phyloP scores from a whole-genome alignment of 768 basidiomycete species.

The Tylopilus vinaceipallidus region DNA sequence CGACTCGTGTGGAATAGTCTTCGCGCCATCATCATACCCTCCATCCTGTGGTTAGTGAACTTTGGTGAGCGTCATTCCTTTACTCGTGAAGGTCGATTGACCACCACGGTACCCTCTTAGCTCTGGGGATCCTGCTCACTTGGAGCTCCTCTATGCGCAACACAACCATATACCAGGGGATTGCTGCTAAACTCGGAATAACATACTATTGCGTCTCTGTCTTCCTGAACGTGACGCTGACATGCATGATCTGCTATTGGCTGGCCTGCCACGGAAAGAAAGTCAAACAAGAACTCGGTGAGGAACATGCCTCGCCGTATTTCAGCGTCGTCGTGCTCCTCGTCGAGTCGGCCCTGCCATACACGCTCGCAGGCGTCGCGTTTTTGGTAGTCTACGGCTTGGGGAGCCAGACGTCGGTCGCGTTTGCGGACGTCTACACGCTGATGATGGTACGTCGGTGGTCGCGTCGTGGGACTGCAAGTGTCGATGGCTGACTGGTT shows the following conservation, averaged over 20 bases:
- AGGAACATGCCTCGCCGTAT: neutral
- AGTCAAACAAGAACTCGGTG: neutral
- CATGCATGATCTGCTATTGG: neutral
- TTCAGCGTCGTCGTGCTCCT: neutral
- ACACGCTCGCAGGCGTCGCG: neutral
- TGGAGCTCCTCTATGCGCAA: neutral
- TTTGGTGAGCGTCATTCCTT: constrained; percentile 2
- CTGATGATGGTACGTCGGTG: constrained; percentile 3
- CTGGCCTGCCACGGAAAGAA: neutral
- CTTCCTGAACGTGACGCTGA: neutral
- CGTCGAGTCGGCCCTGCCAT: neutral
- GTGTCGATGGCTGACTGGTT: neutral
- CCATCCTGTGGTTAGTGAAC: constrained; percentile 13
- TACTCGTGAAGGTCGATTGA: neutral
- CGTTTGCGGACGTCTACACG: constrained; percentile 2
- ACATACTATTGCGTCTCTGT: neutral
- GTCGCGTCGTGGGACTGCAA: neutral
- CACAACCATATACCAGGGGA: neutral
- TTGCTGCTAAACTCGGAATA: neutral
- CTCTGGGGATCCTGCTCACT: neutral
- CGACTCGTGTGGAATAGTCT: neutral
- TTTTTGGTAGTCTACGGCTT: constrained; percentile 1
- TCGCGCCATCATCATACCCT: neutral
- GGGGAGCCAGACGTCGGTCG: neutral
- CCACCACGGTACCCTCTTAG: neutral